These are phyloP conservation scores for Xerocomus amazonicus DNA, from an alignment of 1,284 basidiomycete genomes.

Conservation along the genomic window DNA sequence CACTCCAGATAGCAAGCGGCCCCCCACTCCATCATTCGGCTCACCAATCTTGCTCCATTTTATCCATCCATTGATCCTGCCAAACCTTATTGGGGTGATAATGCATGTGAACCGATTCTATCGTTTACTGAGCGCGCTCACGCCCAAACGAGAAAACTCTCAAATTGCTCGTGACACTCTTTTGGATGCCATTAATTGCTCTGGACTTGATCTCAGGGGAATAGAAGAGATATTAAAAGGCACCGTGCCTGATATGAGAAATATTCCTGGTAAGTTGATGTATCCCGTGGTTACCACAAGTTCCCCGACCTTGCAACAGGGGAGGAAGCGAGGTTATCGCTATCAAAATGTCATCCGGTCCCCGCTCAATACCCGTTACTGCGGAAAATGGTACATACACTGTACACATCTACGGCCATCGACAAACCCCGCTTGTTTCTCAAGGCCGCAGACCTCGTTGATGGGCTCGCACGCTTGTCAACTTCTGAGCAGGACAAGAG, in stretches of 20 bases:
- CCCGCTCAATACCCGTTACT: conserved; percentile 41
- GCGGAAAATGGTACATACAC: conserved; percentile 41
- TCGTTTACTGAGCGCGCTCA: conserved; percentile 45
- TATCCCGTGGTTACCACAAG: neutral
- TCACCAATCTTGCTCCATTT: conserved; percentile 53
- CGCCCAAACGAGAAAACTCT: conserved; percentile 54
- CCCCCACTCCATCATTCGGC: conserved; percentile 21
- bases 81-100: conserved; percentile 46
- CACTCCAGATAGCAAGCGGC: conserved; percentile 18
- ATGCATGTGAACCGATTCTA: conserved; percentile 57
- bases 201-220: conserved; percentile 55
- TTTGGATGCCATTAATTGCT: conserved; percentile 57
- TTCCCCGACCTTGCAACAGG: conserved; percentile 32
- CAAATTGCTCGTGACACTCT: conserved; percentile 61
- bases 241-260: conserved; percentile 28
- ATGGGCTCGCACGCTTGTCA: conserved; percentile 46
- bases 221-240: conserved; percentile 46
- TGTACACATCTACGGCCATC: conserved; percentile 47
- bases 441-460: conserved; percentile 62
- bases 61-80: conserved; percentile 55
- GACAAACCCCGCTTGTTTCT: conserved; percentile 67
- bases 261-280: conserved; percentile 19
- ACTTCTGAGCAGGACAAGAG: conserved; percentile 30
- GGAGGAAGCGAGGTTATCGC: conserved; percentile 45
- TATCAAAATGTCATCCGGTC: conserved; percentile 55